These are phyloP conservation scores for Lotmaria passim DNA, from an alignment of 208 protist species.

Conservation along the genomic window DNA sequence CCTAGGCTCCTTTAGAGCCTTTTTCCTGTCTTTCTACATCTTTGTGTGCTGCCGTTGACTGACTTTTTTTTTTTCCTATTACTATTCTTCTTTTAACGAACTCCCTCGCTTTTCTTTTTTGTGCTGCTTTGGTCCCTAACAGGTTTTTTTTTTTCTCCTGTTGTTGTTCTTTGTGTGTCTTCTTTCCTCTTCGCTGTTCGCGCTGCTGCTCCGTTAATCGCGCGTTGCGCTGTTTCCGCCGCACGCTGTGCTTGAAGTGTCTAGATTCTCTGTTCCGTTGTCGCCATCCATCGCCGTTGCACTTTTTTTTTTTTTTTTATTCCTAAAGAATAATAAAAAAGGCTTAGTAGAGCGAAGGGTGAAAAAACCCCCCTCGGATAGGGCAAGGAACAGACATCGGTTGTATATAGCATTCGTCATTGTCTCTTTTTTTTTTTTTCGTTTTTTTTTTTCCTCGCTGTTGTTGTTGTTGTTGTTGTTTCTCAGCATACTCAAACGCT, in stretches of 20 bases:
- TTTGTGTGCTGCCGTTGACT: constrained; percentile 2
- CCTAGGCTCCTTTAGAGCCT: too few relatives aligned
- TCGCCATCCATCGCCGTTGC: neutral
- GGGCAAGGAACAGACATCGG: too few relatives aligned
- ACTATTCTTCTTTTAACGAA: neutral
- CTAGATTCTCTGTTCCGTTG: too few relatives aligned
- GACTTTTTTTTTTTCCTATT: neutral
- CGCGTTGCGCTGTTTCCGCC: too few relatives aligned
- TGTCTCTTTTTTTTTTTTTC: constrained; percentile 2
- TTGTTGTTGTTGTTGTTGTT: neutral
- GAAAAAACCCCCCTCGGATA: too few relatives aligned
- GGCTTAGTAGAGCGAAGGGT: too few relatives aligned
- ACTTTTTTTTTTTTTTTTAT: neutral
- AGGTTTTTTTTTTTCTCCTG: neutral
- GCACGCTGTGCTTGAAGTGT: too few relatives aligned
- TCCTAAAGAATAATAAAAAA: neutral
- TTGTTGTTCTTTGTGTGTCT: too few relatives aligned
- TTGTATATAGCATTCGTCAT: neutral
- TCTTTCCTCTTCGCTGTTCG: too few relatives aligned
- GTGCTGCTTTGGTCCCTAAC: neutral
- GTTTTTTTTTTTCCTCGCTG: neutral
- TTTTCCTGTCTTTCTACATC: constrained; percentile 10
- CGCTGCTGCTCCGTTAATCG: too few relatives aligned
- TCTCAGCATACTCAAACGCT: too few relatives aligned
- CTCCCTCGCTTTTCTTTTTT: neutral